These are phyloP conservation scores for Boletus tomentosulus DNA, from an alignment of 768 basidiomycete genomes.

Conservation along the genomic window DNA sequence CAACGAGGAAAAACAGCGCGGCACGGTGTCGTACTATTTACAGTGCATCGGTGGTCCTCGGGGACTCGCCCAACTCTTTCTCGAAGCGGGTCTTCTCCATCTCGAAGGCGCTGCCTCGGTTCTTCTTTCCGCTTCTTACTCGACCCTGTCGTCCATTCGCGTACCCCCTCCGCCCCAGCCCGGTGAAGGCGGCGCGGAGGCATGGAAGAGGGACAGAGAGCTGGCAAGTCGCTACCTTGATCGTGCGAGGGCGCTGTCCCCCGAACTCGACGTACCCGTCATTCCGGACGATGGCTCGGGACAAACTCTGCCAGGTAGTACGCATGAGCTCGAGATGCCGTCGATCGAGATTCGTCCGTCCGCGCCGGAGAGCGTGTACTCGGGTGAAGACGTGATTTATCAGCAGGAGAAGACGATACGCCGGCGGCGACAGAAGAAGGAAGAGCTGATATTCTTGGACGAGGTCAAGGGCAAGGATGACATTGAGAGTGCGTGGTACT, in stretches of 20 bases:
- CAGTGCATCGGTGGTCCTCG: slow-evolving; percentile 62
- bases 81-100: slow-evolving; percentile 75
- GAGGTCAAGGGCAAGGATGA: slow-evolving; percentile 48
- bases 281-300: slow-evolving; percentile 46
- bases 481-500: slow-evolving; percentile 72
- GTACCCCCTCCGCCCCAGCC: slow-evolving; percentile 50
- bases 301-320: slow-evolving; percentile 24
- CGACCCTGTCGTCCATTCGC: slow-evolving; percentile 74
- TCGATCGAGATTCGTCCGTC: slow-evolving; percentile 48
- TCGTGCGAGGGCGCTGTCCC: slow-evolving; percentile 55
- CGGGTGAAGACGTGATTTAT: slow-evolving; percentile 26
- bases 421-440: slow-evolving; percentile 52
- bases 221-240: slow-evolving; percentile 70
- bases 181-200: slow-evolving; percentile 58
- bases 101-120: slow-evolving; percentile 74
- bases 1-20: slow-evolving; percentile 41
- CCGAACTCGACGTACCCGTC: slow-evolving; percentile 64
- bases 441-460: slow-evolving; percentile 47
- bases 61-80: slow-evolving; percentile 70
- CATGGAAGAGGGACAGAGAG: slow-evolving; percentile 73
- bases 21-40: slow-evolving; percentile 57
- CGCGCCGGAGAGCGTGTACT: slow-evolving; percentile 26
- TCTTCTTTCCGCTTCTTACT: slow-evolving; percentile 70
- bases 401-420: slow-evolving; percentile 33
- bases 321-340: slow-evolving; percentile 61